phyloP scores from a whole-genome alignment of 371 early-diverging fungal species.

The Lichtheimia corymbifera region DNA sequence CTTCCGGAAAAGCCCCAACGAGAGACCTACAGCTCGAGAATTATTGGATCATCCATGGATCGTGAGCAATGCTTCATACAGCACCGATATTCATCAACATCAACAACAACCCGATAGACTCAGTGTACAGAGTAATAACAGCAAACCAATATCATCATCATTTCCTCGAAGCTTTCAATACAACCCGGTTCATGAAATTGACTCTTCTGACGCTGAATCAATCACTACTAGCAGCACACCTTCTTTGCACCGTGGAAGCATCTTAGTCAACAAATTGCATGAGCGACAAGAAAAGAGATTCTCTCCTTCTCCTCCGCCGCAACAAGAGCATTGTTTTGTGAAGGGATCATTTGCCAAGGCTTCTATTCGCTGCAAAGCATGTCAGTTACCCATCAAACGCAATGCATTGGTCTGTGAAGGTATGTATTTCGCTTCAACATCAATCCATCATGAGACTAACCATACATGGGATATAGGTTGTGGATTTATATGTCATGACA shows the following conservation, averaged over 20 bases:
- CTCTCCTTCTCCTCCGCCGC: conserved; percentile 3
- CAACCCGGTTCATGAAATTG: neutral
- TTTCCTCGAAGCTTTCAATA: conserved; percentile 1
- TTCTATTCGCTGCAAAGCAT: conserved; percentile 40
- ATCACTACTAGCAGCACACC: neutral
- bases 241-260: conserved; percentile 6
- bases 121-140: neutral
- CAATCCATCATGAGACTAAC: neutral
- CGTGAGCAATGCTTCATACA: conserved; percentile 4
- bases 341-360: conserved; percentile 50
- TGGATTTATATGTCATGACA: conserved; percentile 46
- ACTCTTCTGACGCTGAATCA: neutral
- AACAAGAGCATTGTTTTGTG: conserved; percentile 35
- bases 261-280: conserved; percentile 22
- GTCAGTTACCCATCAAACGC: conserved; percentile 33
- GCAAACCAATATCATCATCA: conserved; percentile 6
- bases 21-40: conserved; percentile 65
- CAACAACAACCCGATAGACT: neutral
- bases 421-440: too few species aligned
- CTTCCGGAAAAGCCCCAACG: conserved; percentile 70
- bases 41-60: conserved; percentile 79
- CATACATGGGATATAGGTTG: conserved; percentile 13
- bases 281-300: conserved; percentile 15
- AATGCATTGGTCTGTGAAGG: conserved; percentile 48
- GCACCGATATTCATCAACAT: neutral